A percentile compares a stretch with the other conserved stretches of the same genome.
Conservation (phyloP, 352 stramenopile genomes). For the Phytopythium ostracodes region DNA sequence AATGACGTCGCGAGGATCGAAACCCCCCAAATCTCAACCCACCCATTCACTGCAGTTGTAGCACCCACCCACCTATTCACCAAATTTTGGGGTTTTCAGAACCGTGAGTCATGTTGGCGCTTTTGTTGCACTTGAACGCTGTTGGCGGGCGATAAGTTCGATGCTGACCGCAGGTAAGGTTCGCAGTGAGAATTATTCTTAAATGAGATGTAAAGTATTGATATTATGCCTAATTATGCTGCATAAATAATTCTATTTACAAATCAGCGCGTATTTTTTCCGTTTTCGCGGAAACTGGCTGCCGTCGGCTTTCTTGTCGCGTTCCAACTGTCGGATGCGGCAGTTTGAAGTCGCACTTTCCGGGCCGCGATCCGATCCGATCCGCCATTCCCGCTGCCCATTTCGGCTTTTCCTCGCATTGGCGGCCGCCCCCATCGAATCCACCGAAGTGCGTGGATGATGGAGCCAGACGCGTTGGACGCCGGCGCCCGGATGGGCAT, state of each 20-base stretch:
- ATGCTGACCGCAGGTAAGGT: neutral
- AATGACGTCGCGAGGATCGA: too few relatives aligned
- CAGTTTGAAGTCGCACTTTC: constrained; percentile 1
- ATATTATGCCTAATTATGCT: neutral
- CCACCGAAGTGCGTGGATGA: neutral
- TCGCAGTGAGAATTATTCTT: neutral
- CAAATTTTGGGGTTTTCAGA: too few relatives aligned
- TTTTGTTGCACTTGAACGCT: too few relatives aligned
- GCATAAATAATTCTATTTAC: too few relatives aligned
- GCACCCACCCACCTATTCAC: too few relatives aligned
- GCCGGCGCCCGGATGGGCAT: neutral
- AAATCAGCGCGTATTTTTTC: neutral
- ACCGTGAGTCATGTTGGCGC: neutral
- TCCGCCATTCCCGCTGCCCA: neutral
- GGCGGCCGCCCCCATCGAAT: neutral
- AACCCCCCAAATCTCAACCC: too few relatives aligned
- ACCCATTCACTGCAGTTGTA: too few relatives aligned
- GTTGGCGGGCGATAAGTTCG: too few relatives aligned
- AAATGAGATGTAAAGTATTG: neutral
- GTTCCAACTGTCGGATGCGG: constrained; percentile 4
- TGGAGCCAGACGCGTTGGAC: neutral
- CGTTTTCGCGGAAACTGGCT: neutral
- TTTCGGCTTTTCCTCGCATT: neutral
- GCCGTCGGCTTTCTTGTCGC: too few relatives aligned
- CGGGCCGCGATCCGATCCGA: neutral